Evolutionary conservation across 1,139 yeast species (phyloP), one percentile per base, ranked within the genome.

Genomic region (Hemisphaericaspora subhashii): DNA sequence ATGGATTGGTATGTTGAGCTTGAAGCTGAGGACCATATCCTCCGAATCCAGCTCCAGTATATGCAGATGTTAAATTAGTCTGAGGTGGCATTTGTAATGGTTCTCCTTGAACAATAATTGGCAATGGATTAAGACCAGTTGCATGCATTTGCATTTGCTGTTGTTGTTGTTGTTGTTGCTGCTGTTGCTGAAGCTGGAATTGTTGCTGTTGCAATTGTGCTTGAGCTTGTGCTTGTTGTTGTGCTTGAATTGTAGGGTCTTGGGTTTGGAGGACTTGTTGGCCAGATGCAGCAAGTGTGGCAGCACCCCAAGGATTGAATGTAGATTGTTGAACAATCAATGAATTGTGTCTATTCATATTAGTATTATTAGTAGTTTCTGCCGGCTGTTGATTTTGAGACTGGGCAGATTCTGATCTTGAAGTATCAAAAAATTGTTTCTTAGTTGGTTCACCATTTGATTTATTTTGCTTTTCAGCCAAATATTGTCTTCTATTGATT

Each of bases 401-500:
- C 5, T 20, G 5, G 27, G 15, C 14, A n/a, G 27, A 24, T 22
- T 20, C 25, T 11, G 33, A 18, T 20, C 11, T 4, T 10, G 4
- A 13, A 13, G 27, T 21, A 18, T 11, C 7, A 11, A 31, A 31
- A 13, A 21, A 31, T 24, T 31, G 35, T 11, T 31, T 31, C 27
- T 31, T 31, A 2, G 33, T 8, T 13, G 33, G 17, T 13, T 31
- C 33, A 14, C 18, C 5, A 4, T 29, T 22, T 13, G 30, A 31
- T 72, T 56, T 72, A 11, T 34, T 37, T 10, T 38, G 40, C 47
- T 64, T 82, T 53, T 86, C 94, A 4, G 78, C 79, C 47, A 88
- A 60, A 54, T 85, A 88, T 54, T 86, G 95, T 45, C 81, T 69
- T 60, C 95, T 78, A 57, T 87, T 88, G 8, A 68, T 64, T 53